Evolutionary conservation across 768 basidiomycete species (phyloP).

Genomic region (Kwoniella dejecticola): DNA sequence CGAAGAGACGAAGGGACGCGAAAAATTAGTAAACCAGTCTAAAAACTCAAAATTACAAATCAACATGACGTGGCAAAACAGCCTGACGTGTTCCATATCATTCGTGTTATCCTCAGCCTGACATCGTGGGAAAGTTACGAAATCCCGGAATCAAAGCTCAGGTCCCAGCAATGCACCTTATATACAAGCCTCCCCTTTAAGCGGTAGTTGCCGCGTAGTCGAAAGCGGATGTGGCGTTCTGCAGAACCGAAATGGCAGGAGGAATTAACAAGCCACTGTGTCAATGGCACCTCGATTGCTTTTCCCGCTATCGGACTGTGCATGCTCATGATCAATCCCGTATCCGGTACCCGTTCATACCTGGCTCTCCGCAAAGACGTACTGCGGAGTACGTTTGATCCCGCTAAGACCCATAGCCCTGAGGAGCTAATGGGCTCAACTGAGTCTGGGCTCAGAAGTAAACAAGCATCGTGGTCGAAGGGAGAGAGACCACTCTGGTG

Average conservation of each 20-base stretch:
- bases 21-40: background rate
- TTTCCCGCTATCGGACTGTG: background rate
- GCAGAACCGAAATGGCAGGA: constrained; percentile 4
- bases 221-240: constrained; percentile 1
- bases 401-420: too few relatives aligned
- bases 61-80: background rate
- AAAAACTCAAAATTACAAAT: constrained; percentile 1
- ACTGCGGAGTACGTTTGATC: too few relatives aligned
- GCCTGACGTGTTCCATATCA: background rate
- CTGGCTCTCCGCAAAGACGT: background rate
- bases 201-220: background rate
- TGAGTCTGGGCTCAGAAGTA: too few relatives aligned
- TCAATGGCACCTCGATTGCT: background rate
- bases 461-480: too few relatives aligned
- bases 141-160: background rate
- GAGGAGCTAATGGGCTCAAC: too few relatives aligned
- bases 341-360: constrained; percentile 6
- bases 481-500: too few relatives aligned
- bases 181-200: constrained; percentile 4
- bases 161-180: background rate
- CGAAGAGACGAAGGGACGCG: background rate
- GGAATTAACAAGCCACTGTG: constrained; percentile 1
- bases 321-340: constrained; percentile 1
- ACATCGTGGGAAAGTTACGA: constrained; percentile 1
- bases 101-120: too few relatives aligned